Evolutionary conservation across 352 stramenopile genomes (phyloP).

Genomic region (Phytophthora aleatoria): DNA sequence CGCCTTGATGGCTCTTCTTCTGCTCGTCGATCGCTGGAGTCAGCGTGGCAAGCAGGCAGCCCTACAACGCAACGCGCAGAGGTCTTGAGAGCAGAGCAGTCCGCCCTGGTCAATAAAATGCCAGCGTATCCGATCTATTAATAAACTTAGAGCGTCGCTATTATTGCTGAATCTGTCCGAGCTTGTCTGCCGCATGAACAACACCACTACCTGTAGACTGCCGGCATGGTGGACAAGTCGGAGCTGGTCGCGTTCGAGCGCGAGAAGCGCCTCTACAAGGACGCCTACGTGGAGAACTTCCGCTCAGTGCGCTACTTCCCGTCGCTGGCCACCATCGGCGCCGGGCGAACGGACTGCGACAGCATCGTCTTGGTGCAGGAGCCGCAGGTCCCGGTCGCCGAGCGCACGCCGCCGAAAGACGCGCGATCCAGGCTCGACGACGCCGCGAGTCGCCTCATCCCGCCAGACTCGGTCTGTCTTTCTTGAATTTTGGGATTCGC

Average conservation of each 20-base stretch:
- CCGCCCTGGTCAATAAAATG: conserved; percentile 12
- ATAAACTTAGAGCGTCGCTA: background rate
- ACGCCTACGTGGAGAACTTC: conserved; percentile 76
- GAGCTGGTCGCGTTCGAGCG: conserved; percentile 65
- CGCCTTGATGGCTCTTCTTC: conserved; percentile 10
- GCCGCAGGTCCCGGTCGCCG: conserved; percentile 10
- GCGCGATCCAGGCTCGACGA: conserved; percentile 35
- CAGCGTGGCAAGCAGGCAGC: conserved; percentile 1
- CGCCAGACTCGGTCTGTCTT: conserved; percentile 53
- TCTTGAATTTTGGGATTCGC: conserved; percentile 30
- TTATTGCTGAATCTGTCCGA: background rate
- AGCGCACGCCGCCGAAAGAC: conserved; percentile 6
- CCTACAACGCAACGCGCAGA: conserved; percentile 8
- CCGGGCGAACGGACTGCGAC: conserved; percentile 47
- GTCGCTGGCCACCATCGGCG: conserved; percentile 58
- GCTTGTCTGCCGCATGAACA: background rate
- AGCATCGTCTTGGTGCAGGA: conserved; percentile 79
- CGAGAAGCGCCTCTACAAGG: conserved; percentile 81
- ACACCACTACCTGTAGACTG: background rate
- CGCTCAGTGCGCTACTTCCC: conserved; percentile 76
- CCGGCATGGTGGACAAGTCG: conserved; percentile 47
- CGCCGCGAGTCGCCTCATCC: conserved; percentile 57
- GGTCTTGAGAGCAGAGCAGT: background rate
- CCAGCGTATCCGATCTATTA: conserved; percentile 17
- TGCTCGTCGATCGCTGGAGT: conserved; percentile 16